These are phyloP conservation scores for Patellaria atrata DNA, from an alignment of 495 filamentous ascomycete genomes.

Conservation along the genomic window DNA sequence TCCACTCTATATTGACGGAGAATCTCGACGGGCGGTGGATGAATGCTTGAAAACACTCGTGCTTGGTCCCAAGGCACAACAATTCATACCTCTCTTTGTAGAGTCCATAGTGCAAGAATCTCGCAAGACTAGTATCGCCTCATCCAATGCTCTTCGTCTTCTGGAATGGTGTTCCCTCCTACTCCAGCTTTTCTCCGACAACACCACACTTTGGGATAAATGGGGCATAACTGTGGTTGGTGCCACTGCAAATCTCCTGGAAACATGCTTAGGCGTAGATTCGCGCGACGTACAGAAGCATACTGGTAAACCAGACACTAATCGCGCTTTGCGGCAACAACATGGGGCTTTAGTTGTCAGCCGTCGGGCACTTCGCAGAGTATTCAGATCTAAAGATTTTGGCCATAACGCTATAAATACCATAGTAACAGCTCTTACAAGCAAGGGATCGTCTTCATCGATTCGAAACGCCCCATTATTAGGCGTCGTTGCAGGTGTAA, in stretches of 20 bases:
- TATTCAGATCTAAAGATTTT: constrained; percentile 44
- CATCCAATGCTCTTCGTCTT: constrained; percentile 73
- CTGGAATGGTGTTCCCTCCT: constrained; percentile 76
- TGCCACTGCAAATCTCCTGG: constrained; percentile 52
- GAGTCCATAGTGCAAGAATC: constrained; percentile 46
- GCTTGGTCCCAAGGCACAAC: constrained; percentile 32
- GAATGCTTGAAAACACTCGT: constrained; percentile 56
- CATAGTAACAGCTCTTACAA: constrained; percentile 48
- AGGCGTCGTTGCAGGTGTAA: constrained; percentile 76
- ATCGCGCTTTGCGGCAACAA: constrained; percentile 25
- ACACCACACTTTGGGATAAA: constrained; percentile 43
- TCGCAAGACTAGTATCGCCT: constrained; percentile 56
- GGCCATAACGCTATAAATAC: constrained; percentile 46
- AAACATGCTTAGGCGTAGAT: constrained; percentile 54
- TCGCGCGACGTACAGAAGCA: too few relatives aligned
- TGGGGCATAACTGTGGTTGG: constrained; percentile 48
- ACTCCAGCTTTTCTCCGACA: constrained; percentile 41
- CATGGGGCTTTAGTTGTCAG: constrained; percentile 11
- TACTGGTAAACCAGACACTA: constrained; percentile 47
- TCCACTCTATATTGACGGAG: constrained; percentile 70
- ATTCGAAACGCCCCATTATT: constrained; percentile 62
- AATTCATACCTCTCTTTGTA: constrained; percentile 45
- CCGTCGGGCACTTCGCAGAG: constrained; percentile 49
- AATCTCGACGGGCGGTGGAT: constrained; percentile 67
- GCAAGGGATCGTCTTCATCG: constrained; percentile 44